Conservation (phyloP, 2,329 filamentous ascomycete genomes). For the Colletotrichum melonis region DNA sequence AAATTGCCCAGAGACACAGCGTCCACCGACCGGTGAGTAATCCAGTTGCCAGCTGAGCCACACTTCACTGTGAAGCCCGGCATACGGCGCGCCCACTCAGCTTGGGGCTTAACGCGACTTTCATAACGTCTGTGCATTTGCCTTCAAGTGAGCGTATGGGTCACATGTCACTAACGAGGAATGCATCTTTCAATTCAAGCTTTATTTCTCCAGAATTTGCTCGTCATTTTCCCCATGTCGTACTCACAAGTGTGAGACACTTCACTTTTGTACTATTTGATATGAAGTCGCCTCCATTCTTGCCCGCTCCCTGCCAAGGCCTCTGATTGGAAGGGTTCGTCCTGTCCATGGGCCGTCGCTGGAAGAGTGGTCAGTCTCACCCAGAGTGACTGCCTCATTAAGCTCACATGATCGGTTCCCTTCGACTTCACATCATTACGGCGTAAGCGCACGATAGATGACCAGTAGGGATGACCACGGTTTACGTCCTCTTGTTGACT, state of each 20-base stretch:
- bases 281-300: neutral
- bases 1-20: conserved; percentile 17
- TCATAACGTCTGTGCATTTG: neutral
- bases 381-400: neutral
- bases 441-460: neutral
- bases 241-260: neutral
- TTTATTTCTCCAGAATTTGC: neutral
- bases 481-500: neutral
- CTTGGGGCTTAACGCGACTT: neutral
- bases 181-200: neutral
- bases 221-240: neutral
- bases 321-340: neutral
- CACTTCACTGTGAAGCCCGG: neutral
- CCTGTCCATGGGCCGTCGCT: neutral
- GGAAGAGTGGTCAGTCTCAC: neutral
- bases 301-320: neutral
- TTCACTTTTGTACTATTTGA: neutral
- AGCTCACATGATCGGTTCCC: neutral
- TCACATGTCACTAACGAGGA: neutral
- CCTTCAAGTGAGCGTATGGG: neutral
- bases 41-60: conserved; percentile 3
- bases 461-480: neutral
- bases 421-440: neutral
- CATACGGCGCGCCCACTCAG: neutral
- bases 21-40: conserved; percentile 8